phyloP scores from a whole-genome alignment of 2,329 filamentous ascomycete genomes.

The Pseudodiploospora longispora region DNA sequence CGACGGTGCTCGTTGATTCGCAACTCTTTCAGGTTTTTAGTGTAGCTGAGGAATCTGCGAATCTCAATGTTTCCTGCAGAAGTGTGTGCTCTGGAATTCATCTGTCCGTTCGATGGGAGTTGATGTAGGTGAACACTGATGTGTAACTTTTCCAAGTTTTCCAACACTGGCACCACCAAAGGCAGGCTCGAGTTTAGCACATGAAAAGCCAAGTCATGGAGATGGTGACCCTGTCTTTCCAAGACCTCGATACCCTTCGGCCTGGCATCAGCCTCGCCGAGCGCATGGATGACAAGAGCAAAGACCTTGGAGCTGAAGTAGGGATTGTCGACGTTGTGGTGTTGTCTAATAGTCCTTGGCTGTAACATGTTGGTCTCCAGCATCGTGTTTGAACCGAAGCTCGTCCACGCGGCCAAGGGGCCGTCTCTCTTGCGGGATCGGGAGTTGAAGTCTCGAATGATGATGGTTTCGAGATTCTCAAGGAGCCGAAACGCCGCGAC shows the following conservation, averaged over 20 bases:
- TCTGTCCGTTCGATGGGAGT: too few relatives aligned
- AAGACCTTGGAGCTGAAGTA: slow-evolving; percentile 24
- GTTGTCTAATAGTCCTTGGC: too few relatives aligned
- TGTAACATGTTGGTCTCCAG: background rate
- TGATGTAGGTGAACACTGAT: slow-evolving; percentile 15
- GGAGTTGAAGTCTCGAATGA: slow-evolving; percentile 52
- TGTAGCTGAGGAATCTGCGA: slow-evolving; percentile 16
- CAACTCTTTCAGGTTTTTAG: slow-evolving; percentile 20
- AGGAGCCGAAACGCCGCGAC: slow-evolving; percentile 48
- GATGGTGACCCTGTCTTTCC: slow-evolving; percentile 21
- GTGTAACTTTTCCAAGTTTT: slow-evolving; percentile 36
- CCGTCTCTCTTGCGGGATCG: slow-evolving; percentile 41
- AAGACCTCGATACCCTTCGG: slow-evolving; percentile 41
- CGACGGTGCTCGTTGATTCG: slow-evolving; percentile 10
- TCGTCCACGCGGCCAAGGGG: slow-evolving; percentile 35
- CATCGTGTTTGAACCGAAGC: slow-evolving; percentile 43
- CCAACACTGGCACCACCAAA: slow-evolving; percentile 32
- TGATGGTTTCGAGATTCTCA: slow-evolving; percentile 44
- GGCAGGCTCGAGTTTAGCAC: slow-evolving; percentile 10
- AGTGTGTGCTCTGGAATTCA: too few relatives aligned
- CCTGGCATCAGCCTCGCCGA: slow-evolving; percentile 29
- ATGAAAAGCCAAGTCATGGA: slow-evolving; percentile 36
- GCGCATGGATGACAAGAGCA: slow-evolving; percentile 30
- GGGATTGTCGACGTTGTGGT: too few relatives aligned
- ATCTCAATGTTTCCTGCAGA: slow-evolving; percentile 9